phyloP scores from a whole-genome alignment of 257 asterid genomes.

The Agastache rugosa region DNA sequence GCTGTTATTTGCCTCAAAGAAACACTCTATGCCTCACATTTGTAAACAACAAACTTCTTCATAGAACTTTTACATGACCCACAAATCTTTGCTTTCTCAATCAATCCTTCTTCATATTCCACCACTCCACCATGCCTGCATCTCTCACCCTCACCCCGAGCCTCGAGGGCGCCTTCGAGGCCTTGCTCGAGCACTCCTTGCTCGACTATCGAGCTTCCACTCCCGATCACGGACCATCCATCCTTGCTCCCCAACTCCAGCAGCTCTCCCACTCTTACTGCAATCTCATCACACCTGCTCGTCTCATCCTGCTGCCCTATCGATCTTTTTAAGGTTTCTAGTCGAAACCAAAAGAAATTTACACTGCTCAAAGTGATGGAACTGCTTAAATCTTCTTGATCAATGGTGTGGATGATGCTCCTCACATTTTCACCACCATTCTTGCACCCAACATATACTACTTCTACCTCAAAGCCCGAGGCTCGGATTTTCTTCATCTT shows the following conservation, averaged over 20 bases:
- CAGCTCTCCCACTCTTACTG: conserved; percentile 37
- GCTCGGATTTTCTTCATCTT: conserved; percentile 42
- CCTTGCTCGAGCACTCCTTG: conserved; percentile 41
- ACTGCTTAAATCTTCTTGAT: conserved; percentile 49
- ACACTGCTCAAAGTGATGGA: conserved; percentile 46
- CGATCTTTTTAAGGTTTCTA: conserved; percentile 53
- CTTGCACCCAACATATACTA: conserved; percentile 65
- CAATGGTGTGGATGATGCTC: conserved; percentile 47
- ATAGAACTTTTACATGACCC: conserved; percentile 53
- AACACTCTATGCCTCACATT: conserved; percentile 48
- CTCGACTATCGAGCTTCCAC: conserved; percentile 48
- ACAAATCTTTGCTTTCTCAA: conserved; percentile 49
- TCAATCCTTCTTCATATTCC: conserved; percentile 60
- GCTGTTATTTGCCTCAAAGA: background rate
- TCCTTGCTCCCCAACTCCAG: conserved; percentile 38
- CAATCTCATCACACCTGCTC: conserved; percentile 24
- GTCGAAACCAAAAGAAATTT: conserved; percentile 64
- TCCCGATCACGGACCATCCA: conserved; percentile 62
- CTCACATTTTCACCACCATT: conserved; percentile 47
- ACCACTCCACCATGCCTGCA: conserved; percentile 51
- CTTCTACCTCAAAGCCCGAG: conserved; percentile 53
- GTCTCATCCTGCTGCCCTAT: conserved; percentile 28
- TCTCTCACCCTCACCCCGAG: conserved; percentile 30
- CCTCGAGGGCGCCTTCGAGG: conserved; percentile 39
- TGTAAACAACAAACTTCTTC: conserved; percentile 63